Base-by-base conservation (phyloP, 2,329 filamentous ascomycete genomes). In the Clonostachys rosea region DNA sequence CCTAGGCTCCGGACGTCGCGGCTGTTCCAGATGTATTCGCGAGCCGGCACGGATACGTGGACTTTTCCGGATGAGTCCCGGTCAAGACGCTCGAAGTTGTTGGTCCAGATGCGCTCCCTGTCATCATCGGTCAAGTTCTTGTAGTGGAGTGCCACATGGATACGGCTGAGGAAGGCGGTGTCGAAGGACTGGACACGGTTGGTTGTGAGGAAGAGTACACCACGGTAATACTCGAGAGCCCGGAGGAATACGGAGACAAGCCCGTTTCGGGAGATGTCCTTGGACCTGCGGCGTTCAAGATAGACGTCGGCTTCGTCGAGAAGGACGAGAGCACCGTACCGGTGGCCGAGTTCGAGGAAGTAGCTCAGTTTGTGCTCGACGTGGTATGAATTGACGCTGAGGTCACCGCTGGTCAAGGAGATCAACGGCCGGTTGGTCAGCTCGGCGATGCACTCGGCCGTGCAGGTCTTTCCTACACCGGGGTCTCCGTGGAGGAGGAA, bases 291-390 rank as follows among this genome's bases (percentile, higher is more conserved):
- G 45, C 71, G 61, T 59, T 81, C 76, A 9, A 84, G 72, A 59
- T 79, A 83, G 16, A 82, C 76, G 47, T 83, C 80, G 4, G 77
- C 78, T 59, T 84, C 79, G 56, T 83, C 79, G 5, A 83, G 66
- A 4, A 83, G 67, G 7, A 81, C 68, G 6, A 81, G 67, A 36
- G 70, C 76, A 16, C 68, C 70, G 60, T 72, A 79, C 8, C 69
- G 70, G 58, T 73, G 70, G 39, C 65, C 76, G 5, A 78, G 66
- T 39, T 70, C 57, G 10, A 79, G 64, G 59, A 74, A 75, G 59
- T 74, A 73, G 47, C 66, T 64, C 13, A 76, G 69, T 47, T 68
- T 68, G 30, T 59, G 51, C 56, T 76, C 72, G 24, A 76, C 67
- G 2, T 59, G 52, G 39, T 53, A 55, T 6, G 65, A 57, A 36